Conservation (phyloP, 208 protist species). For the Wallacemonas collosoma region DNA sequence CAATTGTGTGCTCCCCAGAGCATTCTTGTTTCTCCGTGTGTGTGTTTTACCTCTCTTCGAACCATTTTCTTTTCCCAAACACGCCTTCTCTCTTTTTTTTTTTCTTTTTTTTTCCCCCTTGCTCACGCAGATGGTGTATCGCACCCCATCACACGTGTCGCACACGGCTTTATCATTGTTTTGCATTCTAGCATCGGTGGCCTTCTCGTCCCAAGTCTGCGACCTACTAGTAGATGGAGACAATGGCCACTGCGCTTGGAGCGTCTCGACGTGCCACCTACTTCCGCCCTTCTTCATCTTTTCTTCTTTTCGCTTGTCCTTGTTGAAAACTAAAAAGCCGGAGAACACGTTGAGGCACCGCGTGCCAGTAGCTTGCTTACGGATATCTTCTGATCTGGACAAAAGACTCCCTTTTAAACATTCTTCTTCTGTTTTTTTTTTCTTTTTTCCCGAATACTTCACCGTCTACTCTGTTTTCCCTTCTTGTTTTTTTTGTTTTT, state of each 20-base stretch:
- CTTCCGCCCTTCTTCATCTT: not conserved
- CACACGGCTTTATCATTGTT: not conserved
- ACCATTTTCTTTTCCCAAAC: not conserved
- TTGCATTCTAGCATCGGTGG: not conserved
- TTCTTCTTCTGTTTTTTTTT: not conserved
- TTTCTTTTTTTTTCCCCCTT: not conserved
- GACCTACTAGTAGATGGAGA: too few species aligned
- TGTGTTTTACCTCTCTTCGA: not conserved
- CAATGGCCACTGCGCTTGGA: too few species aligned
- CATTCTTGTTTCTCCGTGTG: constrained; percentile 2
- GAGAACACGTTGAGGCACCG: too few species aligned
- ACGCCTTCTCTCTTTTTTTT: not conserved
- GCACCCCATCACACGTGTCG: not conserved
- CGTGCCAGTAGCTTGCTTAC: too few species aligned
- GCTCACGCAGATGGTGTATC: not conserved
- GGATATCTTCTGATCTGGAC: too few species aligned
- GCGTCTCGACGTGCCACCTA: not conserved
- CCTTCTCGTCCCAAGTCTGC: too few species aligned
- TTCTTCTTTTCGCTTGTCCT: not conserved
- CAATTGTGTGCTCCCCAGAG: not conserved
- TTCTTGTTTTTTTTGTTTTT: constrained; percentile 21
- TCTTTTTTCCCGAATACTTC: not conserved
- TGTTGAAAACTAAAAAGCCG: not conserved
- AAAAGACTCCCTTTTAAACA: not conserved
- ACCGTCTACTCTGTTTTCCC: not conserved